Percentiles rank a stretch among this genome's conserved stretches.
Conservation (phyloP, 2,329 filamentous ascomycete species). For the Hysterium pulicare region DNA sequence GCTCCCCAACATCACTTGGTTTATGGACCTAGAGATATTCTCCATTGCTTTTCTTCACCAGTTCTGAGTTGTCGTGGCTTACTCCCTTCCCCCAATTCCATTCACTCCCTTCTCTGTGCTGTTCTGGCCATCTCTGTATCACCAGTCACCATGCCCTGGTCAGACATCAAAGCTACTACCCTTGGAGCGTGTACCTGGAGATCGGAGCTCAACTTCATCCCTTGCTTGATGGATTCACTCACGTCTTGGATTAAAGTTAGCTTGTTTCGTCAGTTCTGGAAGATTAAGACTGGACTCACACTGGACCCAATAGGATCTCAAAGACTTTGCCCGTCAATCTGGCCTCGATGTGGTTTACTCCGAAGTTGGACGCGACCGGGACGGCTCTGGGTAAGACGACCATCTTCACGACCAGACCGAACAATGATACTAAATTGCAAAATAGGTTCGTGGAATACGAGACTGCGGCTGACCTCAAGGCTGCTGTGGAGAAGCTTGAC, state of each 20-base stretch:
- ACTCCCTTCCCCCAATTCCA: conserved; percentile 11
- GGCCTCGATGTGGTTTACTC: conserved; percentile 97
- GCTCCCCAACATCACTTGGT: conserved; percentile 55
- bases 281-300: conserved; percentile 64
- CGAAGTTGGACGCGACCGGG: conserved; percentile 87
- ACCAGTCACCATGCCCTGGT: background rate
- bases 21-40: conserved; percentile 31
- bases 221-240: no score
- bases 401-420: background rate
- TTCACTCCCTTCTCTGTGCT: background rate
- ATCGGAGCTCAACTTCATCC: conserved; percentile 3
- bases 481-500: conserved; percentile 92
- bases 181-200: background rate
- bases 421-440: conserved; percentile 17
- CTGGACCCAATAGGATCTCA: conserved; percentile 87
- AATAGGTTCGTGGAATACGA: conserved; percentile 95
- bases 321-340: conserved; percentile 97
- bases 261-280: background rate
- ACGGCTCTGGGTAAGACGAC: conserved; percentile 77
- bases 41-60: conserved; percentile 38
- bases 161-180: background rate
- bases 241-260: background rate
- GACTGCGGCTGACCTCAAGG: conserved; percentile 81
- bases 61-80: conserved; percentile 36
- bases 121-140: background rate